Percentiles rank a stretch among this genome's conserved stretches.
phyloP scores from a whole-genome alignment of 495 filamentous ascomycete genomes.

The Aspergillus saccharolyticus region DNA sequence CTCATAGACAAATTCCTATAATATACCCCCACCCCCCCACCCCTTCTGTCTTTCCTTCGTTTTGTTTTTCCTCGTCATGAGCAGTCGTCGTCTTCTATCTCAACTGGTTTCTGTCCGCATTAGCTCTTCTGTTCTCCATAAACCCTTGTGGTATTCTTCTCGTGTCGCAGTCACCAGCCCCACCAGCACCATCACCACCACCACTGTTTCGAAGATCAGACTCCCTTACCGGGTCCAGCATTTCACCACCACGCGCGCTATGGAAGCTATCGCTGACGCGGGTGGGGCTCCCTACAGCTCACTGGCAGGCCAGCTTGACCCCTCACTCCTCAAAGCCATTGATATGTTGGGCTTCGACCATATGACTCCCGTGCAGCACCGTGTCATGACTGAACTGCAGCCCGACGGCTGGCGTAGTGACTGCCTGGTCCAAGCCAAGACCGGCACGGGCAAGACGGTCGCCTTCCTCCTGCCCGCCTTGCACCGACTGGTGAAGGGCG shows the following conservation, averaged over 20 bases:
- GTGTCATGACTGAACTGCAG: conserved; percentile 46
- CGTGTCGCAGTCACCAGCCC: not conserved
- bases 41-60: not conserved
- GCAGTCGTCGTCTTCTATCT: not conserved
- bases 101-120: not conserved
- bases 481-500: conserved; percentile 53
- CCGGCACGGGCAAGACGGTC: conserved; percentile 81
- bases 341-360: conserved; percentile 39
- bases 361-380: conserved; percentile 56
- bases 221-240: not conserved
- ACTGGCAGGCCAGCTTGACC: conserved; percentile 46
- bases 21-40: not conserved
- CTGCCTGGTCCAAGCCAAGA: conserved; percentile 70
- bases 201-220: not conserved
- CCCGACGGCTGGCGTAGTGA: conserved; percentile 42
- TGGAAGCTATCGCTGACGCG: not conserved
- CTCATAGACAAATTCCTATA: too few relatives aligned
- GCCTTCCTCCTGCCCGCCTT: conserved; percentile 74
- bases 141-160: not conserved
- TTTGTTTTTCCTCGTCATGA: not conserved
- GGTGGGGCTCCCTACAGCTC: conserved; percentile 26
- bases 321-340: conserved; percentile 42
- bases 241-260: not conserved
- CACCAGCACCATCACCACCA: not conserved
- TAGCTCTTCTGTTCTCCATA: not conserved